Evolutionary conservation across 2,329 filamentous ascomycete species (phyloP).

Genomic region (Claviceps paspali): DNA sequence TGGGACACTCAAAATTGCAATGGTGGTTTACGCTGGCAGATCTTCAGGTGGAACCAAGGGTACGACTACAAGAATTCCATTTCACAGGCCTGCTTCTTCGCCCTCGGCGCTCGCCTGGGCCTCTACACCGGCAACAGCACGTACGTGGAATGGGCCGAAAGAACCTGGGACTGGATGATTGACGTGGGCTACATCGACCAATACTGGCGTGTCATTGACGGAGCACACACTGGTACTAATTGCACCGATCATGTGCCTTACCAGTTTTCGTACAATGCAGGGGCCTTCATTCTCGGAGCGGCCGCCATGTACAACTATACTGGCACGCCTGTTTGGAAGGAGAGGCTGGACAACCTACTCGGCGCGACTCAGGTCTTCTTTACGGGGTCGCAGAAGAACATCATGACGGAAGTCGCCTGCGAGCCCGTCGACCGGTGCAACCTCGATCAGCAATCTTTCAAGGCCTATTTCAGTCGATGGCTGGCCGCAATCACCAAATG

Average conservation of each 20-base stretch:
- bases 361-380: conserved; percentile 40
- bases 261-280: conserved; percentile 57
- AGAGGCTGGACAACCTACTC: conserved; percentile 41
- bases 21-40: conserved; percentile 75
- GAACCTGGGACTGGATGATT: conserved; percentile 54
- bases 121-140: conserved; percentile 64
- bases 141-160: conserved; percentile 64
- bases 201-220: conserved; percentile 47
- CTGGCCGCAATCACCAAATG: conserved; percentile 47
- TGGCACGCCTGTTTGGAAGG: conserved; percentile 36
- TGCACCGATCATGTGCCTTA: conserved; percentile 43
- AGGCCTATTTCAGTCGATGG: conserved; percentile 47
- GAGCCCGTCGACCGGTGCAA: conserved; percentile 47
- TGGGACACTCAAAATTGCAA: conserved; percentile 56
- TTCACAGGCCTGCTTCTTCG: conserved; percentile 48
- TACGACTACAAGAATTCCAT: conserved; percentile 64
- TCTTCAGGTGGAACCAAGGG: conserved; percentile 68
- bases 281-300: conserved; percentile 48
- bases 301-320: conserved; percentile 56
- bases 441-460: conserved; percentile 47
- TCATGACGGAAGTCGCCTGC: conserved; percentile 53
- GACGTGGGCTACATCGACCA: conserved; percentile 41
- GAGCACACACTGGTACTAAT: conserved; percentile 38
- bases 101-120: conserved; percentile 51
- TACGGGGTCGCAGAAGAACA: conserved; percentile 29